Percentiles rank a stretch among this genome's conserved stretches.
Conservation (phyloP, 768 basidiomycete genomes). For the Arthromyces matolae region DNA sequence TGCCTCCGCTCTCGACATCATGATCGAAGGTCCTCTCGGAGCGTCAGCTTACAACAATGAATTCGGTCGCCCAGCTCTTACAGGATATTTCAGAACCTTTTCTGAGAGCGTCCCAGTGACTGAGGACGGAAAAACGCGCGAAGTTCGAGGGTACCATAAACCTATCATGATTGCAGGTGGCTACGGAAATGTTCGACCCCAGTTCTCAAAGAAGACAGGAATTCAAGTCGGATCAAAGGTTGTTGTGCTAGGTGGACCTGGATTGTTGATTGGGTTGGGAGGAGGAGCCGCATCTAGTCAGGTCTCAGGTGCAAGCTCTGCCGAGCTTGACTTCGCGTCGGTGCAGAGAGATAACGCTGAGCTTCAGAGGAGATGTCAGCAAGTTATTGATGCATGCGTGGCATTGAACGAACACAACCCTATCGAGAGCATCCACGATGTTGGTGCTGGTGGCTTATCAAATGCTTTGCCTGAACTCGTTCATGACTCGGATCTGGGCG, state of each 20-base stretch:
- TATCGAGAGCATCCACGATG: constrained; percentile 96
- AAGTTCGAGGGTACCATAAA: constrained; percentile 96
- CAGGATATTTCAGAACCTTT: constrained; percentile 96
- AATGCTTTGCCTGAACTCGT: constrained; percentile 97
- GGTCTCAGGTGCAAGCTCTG: constrained; percentile 84
- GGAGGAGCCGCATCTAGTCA: constrained; percentile 96
- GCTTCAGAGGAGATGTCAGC: constrained; percentile 96
- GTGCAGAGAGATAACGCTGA: constrained; percentile 98
- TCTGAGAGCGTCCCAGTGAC: constrained; percentile 66
- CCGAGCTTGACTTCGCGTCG: constrained; percentile 93
- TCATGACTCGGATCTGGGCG: constrained; percentile 92
- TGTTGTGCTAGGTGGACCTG: constrained; percentile 92
- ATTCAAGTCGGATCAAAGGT: constrained; percentile 84
- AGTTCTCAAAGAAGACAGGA: constrained; percentile 72
- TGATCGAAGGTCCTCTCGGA: constrained; percentile 94
- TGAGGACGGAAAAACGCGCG: constrained; percentile 42
- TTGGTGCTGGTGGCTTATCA: constrained; percentile 94
- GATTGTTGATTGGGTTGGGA: constrained; percentile 93
- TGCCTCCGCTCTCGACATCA: constrained; percentile 91
- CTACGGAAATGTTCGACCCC: constrained; percentile 85
- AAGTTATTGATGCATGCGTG: constrained; percentile 93
- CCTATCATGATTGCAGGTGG: constrained; percentile 99
- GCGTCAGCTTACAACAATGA: constrained; percentile 98
- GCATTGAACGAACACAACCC: constrained; percentile 58
- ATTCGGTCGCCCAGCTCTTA: constrained; percentile 89